A percentile compares a stretch with the other conserved stretches of the same genome.
These are phyloP conservation scores for Escovopsis sp. DNA, from an alignment of 2,329 filamentous ascomycete species.

Conservation along the genomic window DNA sequence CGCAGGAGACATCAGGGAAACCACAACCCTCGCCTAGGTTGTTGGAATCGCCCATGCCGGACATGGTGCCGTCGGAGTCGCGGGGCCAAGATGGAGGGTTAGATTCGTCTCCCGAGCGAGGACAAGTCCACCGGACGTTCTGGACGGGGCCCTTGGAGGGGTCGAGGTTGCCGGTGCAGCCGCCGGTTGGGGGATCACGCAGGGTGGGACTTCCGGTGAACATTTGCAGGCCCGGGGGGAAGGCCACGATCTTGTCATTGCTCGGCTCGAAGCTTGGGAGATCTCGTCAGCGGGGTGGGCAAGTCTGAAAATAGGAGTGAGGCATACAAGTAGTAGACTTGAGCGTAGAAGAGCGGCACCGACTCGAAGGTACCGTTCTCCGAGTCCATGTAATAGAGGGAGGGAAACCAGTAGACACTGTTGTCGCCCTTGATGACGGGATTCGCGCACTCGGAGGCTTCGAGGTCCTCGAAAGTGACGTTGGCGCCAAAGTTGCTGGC, in stretches of 20 bases:
- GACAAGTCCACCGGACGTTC: conserved; percentile 45
- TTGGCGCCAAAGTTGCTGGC: conserved; percentile 51
- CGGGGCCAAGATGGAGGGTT: conserved; percentile 35
- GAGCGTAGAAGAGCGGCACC: conserved; percentile 58
- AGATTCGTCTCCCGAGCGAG: conserved; percentile 28
- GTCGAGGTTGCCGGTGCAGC: conserved; percentile 35
- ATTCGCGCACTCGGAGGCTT: conserved; percentile 53
- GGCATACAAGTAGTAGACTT: conserved; percentile 58
- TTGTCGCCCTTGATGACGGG: conserved; percentile 54
- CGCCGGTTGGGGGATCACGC: conserved; percentile 41
- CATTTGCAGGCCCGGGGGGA: conserved; percentile 59
- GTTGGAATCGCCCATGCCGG: conserved; percentile 39
- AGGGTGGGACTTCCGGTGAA: conserved; percentile 48
- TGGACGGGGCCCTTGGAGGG: conserved; percentile 36
- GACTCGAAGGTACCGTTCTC: conserved; percentile 47
- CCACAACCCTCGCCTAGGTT: conserved; percentile 43
- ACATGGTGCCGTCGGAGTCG: conserved; percentile 37
- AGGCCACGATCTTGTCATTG: conserved; percentile 52
- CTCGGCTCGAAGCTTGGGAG: conserved; percentile 39
- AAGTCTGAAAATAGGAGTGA: not conserved
- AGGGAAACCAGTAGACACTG: conserved; percentile 66
- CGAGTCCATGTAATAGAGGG: conserved; percentile 52
- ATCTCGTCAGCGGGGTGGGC: conserved; percentile 5
- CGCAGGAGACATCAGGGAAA: conserved; percentile 59
- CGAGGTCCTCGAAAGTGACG: conserved; percentile 45